These are phyloP conservation scores for Diutina scorzettiae DNA, from an alignment of 1,139 yeast species.

Conservation along the genomic window DNA sequence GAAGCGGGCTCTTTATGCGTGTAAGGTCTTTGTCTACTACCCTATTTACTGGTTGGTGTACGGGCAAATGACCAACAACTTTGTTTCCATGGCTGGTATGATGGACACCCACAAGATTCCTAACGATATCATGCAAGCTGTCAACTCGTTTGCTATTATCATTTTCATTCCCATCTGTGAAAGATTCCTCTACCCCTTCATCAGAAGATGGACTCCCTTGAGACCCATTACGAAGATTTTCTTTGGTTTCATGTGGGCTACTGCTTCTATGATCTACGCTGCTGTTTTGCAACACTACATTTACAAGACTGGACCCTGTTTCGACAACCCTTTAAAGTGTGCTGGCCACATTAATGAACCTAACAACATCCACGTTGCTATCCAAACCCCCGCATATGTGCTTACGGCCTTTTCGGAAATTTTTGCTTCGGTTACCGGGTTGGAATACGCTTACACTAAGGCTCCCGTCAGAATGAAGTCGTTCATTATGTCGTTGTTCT, in stretches of 20 bases:
- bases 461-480: conserved; percentile 56
- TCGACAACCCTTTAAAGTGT: conserved; percentile 34
- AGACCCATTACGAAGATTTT: conserved; percentile 64
- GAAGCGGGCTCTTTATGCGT: conserved; percentile 42
- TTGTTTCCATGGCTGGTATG: conserved; percentile 51
- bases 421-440: conserved; percentile 54
- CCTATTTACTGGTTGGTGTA: conserved; percentile 60
- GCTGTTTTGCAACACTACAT: conserved; percentile 70
- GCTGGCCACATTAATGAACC: conserved; percentile 20
- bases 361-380: conserved; percentile 46
- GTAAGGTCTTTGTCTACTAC: conserved; percentile 50
- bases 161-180: conserved; percentile 52
- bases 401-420: conserved; percentile 54
- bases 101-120: conserved; percentile 57
- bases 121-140: conserved; percentile 52
- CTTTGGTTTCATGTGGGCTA: conserved; percentile 63
- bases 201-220: conserved; percentile 45
- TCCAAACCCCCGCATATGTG: conserved; percentile 53
- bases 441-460: conserved; percentile 59
- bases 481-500: conserved; percentile 50
- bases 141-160: conserved; percentile 50
- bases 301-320: conserved; percentile 70
- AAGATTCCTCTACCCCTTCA: conserved; percentile 38
- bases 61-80: conserved; percentile 56
- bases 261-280: conserved; percentile 65